These are phyloP conservation scores for Pseudogymnoascus sp. DNA, from an alignment of 2,329 filamentous ascomycete species.

Conservation along the genomic window DNA sequence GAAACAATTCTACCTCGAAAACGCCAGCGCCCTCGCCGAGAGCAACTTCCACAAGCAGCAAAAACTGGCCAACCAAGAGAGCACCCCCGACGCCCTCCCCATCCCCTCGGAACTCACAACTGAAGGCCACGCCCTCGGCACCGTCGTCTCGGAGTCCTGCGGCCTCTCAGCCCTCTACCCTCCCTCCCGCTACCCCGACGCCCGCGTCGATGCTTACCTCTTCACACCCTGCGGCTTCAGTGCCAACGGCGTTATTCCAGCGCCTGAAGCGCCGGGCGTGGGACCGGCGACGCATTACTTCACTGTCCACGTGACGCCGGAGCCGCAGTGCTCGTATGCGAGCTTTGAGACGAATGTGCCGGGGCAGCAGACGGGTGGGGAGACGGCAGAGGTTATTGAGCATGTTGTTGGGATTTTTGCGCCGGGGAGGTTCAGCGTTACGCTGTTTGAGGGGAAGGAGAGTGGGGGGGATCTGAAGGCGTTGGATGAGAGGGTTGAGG, in stretches of 20 bases:
- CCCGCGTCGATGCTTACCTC: slow-evolving; percentile 88
- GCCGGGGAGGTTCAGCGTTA: slow-evolving; percentile 95
- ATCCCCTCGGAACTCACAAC: slow-evolving; percentile 72
- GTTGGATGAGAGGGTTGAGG: slow-evolving; percentile 30
- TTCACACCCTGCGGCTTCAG: slow-evolving; percentile 97
- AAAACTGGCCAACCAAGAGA: slow-evolving; percentile 52
- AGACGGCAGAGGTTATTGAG: slow-evolving; percentile 83
- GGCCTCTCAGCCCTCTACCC: slow-evolving; percentile 87
- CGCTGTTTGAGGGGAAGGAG: slow-evolving; percentile 83
- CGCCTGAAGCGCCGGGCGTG: slow-evolving; percentile 44
- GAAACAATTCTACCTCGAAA: slow-evolving; percentile 65
- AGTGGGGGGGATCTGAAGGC: slow-evolving; percentile 20
- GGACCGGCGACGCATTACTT: slow-evolving; percentile 68
- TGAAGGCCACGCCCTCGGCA: slow-evolving; percentile 88
- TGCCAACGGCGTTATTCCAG: slow-evolving; percentile 89
- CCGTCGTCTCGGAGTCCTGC: slow-evolving; percentile 82
- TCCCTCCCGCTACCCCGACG: slow-evolving; percentile 76
- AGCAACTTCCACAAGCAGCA: slow-evolving; percentile 59
- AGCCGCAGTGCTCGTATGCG: slow-evolving; percentile 93
- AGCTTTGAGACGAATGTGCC: slow-evolving; percentile 98
- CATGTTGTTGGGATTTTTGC: slow-evolving; percentile 95
- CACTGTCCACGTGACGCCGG: slow-evolving; percentile 95
- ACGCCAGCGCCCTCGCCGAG: slow-evolving; percentile 85
- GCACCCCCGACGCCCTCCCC: slow-evolving; percentile 45
- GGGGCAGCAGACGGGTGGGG: slow-evolving; percentile 74